phyloP scores from a whole-genome alignment of 768 basidiomycete genomes.

The Mycena albidolilacea region DNA sequence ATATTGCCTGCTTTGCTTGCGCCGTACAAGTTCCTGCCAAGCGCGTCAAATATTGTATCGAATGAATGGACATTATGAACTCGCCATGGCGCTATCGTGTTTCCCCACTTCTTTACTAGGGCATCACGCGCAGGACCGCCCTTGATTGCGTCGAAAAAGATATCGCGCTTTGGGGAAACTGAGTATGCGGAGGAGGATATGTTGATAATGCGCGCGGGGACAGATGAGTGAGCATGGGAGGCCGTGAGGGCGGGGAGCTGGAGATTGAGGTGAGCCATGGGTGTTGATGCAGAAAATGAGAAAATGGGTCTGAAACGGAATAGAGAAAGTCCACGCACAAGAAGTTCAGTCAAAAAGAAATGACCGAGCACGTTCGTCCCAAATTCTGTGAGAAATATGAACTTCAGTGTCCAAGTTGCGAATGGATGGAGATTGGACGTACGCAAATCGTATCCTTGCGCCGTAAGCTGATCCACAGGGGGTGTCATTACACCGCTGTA shows the following conservation, averaged over 20 bases:
- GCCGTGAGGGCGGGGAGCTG: constrained; percentile 32
- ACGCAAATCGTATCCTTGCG: constrained; percentile 55
- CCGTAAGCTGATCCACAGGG: constrained; percentile 48
- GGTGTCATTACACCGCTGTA: constrained; percentile 56
- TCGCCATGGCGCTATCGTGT: constrained; percentile 17
- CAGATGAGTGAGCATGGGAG: constrained; percentile 15
- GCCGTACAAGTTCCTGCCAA: constrained; percentile 29
- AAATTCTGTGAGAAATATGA: constrained; percentile 44
- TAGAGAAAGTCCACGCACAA: constrained; percentile 36
- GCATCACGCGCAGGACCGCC: constrained; percentile 26
- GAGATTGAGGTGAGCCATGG: background rate
- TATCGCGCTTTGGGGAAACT: background rate
- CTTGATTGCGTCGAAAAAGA: constrained; percentile 20
- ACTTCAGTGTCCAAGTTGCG: background rate
- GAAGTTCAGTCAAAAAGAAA: constrained; percentile 43
- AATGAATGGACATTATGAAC: background rate
- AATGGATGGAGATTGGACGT: background rate
- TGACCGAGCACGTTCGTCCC: constrained; percentile 55
- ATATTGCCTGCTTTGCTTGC: constrained; percentile 34
- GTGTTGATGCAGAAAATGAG: background rate
- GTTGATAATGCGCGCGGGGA: constrained; percentile 34
- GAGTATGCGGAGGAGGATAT: constrained; percentile 19
- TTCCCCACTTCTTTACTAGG: constrained; percentile 31
- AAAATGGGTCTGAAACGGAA: background rate
- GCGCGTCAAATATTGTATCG: background rate